phyloP scores from a whole-genome alignment of 441 rosid genomes.

The Arabidopsis hybrid region DNA sequence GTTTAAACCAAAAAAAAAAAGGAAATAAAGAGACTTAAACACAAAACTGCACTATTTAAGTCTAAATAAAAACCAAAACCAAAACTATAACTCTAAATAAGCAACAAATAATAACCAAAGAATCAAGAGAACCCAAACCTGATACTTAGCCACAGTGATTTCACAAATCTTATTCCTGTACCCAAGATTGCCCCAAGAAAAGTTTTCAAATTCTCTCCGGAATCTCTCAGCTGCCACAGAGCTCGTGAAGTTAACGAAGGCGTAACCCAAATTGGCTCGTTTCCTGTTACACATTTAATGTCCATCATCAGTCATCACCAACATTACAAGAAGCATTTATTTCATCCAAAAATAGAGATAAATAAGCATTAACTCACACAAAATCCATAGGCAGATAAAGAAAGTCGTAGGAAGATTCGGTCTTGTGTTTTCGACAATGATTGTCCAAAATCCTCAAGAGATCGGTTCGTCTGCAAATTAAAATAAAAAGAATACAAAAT shows the following conservation, averaged over 20 bases:
- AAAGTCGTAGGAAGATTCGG: constrained; percentile 56
- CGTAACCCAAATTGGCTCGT: constrained; percentile 58
- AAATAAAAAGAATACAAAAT: not conserved
- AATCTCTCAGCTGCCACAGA: constrained; percentile 49
- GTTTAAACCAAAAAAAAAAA: not conserved
- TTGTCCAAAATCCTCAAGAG: constrained; percentile 51
- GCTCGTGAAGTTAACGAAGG: constrained; percentile 66
- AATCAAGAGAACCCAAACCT: constrained; percentile 40
- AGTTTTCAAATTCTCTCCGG: constrained; percentile 29
- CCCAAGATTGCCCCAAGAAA: constrained; percentile 40
- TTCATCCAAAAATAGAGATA: not conserved
- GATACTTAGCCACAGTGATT: constrained; percentile 48
- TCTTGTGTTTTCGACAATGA: constrained; percentile 50
- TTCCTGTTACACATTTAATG: constrained; percentile 34
- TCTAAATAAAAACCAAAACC: not conserved
- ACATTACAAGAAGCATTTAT: not conserved
- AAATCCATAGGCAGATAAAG: constrained; percentile 68
- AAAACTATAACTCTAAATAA: not conserved
- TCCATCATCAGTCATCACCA: not conserved
- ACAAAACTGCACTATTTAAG: not conserved
- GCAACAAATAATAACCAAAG: not conserved
- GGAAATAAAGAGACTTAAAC: not conserved
- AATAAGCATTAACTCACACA: constrained; percentile 37
- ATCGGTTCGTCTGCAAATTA: constrained; percentile 44
- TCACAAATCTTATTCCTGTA: constrained; percentile 52